Conservation (phyloP, 2,329 filamentous ascomycete species). For the Tolypocladium endophyticum region DNA sequence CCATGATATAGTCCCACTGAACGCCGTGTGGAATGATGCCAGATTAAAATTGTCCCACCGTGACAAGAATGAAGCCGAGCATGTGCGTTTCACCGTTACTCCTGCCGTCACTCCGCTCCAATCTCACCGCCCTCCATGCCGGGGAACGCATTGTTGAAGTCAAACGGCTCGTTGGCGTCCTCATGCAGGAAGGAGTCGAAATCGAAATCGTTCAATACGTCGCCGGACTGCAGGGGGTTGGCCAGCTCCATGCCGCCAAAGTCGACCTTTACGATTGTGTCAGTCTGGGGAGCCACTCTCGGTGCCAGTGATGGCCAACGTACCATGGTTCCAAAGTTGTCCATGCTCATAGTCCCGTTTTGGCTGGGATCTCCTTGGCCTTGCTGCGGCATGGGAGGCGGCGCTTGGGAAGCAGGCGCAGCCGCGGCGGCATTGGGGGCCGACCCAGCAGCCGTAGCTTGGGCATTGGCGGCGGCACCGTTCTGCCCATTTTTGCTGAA, state of each 20-base stretch:
- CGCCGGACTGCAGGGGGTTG: slow-evolving; percentile 39
- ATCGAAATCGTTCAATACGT: slow-evolving; percentile 57
- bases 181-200: slow-evolving; percentile 58
- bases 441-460: slow-evolving; percentile 10
- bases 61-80: slow-evolving; percentile 13
- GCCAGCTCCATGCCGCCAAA: slow-evolving; percentile 43
- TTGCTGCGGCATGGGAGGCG: slow-evolving; percentile 32
- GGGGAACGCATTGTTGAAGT: slow-evolving; percentile 40
- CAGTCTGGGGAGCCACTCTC: slow-evolving; percentile 1
- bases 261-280: slow-evolving; percentile 22
- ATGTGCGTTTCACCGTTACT: not conserved
- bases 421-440: slow-evolving; percentile 19
- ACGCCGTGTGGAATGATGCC: slow-evolving; percentile 30
- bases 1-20: slow-evolving; percentile 29
- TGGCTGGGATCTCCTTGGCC: slow-evolving; percentile 37
- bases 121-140: slow-evolving; percentile 49
- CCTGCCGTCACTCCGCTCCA: slow-evolving; percentile 36
- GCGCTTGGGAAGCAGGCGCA: slow-evolving; percentile 23
- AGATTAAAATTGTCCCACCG: slow-evolving; percentile 24
- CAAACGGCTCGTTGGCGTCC: slow-evolving; percentile 39
- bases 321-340: slow-evolving; percentile 33
- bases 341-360: slow-evolving; percentile 33
- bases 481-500: slow-evolving; percentile 29
- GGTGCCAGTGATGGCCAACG: slow-evolving; percentile 8
- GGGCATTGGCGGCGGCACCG: slow-evolving; percentile 16